phyloP scores from a whole-genome alignment of 2,329 filamentous ascomycete genomes.

The Tolypocladium tundrense region DNA sequence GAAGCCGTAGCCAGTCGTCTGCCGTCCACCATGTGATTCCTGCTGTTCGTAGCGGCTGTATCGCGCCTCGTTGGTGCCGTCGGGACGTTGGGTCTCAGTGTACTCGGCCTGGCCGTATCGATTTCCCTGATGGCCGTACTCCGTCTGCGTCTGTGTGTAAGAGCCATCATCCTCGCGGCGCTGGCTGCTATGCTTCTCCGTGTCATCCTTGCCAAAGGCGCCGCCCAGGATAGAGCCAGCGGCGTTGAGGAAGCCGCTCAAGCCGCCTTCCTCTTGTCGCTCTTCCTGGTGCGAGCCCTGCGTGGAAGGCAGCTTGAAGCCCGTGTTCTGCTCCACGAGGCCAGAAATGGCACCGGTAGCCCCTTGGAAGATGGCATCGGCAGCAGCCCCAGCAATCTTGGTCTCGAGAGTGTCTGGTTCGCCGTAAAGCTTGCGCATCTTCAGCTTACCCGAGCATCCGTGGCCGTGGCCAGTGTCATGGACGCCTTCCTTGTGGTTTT shows the following conservation, averaged over 20 bases:
- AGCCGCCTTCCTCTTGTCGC: conserved; percentile 49
- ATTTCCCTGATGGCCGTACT: conserved; percentile 48
- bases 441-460: conserved; percentile 68
- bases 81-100: conserved; percentile 45
- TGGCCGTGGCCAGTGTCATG: conserved; percentile 78
- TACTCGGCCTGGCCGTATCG: conserved; percentile 53
- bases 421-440: conserved; percentile 60
- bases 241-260: conserved; percentile 62
- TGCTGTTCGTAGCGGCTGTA: conserved; percentile 54
- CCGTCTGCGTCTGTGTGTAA: conserved; percentile 48
- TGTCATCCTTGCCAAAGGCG: conserved; percentile 44
- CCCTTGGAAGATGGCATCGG: conserved; percentile 46
- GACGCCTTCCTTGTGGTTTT: conserved; percentile 81
- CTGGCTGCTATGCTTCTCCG: conserved; percentile 40
- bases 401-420: conserved; percentile 40
- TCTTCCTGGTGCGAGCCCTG: conserved; percentile 14
- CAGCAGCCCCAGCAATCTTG: conserved; percentile 45
- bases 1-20: conserved; percentile 42
- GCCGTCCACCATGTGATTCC: conserved; percentile 25
- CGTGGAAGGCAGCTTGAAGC: conserved; percentile 26
- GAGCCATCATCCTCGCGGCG: conserved; percentile 49
- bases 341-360: conserved; percentile 41
- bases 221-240: conserved; percentile 58
- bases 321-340: conserved; percentile 35
- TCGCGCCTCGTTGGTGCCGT: conserved; percentile 47